These are phyloP conservation scores for Elaeagnus macrophylla DNA, from an alignment of 306 rosid genomes.

Conservation along the genomic window DNA sequence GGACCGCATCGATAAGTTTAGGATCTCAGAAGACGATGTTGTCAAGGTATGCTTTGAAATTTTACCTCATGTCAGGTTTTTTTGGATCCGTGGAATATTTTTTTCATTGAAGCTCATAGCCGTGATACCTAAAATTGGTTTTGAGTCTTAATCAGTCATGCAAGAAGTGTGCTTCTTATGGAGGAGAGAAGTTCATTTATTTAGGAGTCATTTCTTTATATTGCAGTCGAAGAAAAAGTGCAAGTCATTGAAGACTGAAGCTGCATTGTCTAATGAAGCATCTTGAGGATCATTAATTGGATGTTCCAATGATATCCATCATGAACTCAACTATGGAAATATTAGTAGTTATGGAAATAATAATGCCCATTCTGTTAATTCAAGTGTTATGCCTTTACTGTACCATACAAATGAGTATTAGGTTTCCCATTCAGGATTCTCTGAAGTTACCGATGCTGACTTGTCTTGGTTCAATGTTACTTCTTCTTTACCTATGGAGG, in stretches of 20 bases:
- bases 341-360: constrained; percentile 53
- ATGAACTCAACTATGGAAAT: constrained; percentile 56
- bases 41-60: constrained; percentile 40
- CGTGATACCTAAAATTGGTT: neutral
- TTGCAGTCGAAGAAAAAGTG: constrained; percentile 90
- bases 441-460: constrained; percentile 34
- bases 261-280: constrained; percentile 26
- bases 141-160: neutral
- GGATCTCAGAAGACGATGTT: constrained; percentile 45
- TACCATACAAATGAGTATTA: constrained; percentile 79
- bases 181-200: neutral
- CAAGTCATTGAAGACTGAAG: constrained; percentile 27
- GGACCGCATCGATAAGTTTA: constrained; percentile 44
- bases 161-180: neutral
- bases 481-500: constrained; percentile 29
- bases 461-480: constrained; percentile 16
- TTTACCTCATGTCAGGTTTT: too few species aligned
- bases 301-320: constrained; percentile 84
- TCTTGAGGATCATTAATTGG: constrained; percentile 27
- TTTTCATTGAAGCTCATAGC: neutral
- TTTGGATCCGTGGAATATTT: neutral
- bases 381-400: constrained; percentile 87
- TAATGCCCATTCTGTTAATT: constrained; percentile 44
- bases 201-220: constrained; percentile 19
- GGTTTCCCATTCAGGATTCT: constrained; percentile 55